Percentiles rank a stretch among this genome's conserved stretches.
phyloP scores from a whole-genome alignment of 306 rosid genomes.

The Astragalus membranaceus region DNA sequence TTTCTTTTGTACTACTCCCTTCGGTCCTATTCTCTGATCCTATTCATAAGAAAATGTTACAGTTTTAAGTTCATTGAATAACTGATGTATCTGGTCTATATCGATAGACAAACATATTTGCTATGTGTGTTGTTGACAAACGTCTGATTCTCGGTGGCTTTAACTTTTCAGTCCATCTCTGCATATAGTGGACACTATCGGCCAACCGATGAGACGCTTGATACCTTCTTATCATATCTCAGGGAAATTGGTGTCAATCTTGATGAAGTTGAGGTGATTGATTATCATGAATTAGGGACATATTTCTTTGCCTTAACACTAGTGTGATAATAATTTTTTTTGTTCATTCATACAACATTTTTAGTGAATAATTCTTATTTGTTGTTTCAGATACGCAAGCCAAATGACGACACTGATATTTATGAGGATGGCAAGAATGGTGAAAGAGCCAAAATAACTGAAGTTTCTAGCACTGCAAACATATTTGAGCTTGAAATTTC shows the following conservation, averaged over 20 bases:
- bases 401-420: constrained; percentile 47
- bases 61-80: too few relatives aligned
- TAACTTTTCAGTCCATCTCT: constrained; percentile 67
- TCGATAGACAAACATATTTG: not conserved
- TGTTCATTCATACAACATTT: not conserved
- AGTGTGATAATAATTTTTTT: not conserved
- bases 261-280: constrained; percentile 67
- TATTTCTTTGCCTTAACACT: not conserved
- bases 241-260: constrained; percentile 68
- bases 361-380: not conserved
- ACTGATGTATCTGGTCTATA: too few relatives aligned
- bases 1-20: constrained; percentile 1
- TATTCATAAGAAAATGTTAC: too few relatives aligned
- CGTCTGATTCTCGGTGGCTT: constrained; percentile 27
- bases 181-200: constrained; percentile 96
- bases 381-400: constrained; percentile 49
- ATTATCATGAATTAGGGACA: not conserved
- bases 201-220: constrained; percentile 72
- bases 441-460: constrained; percentile 6
- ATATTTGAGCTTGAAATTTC: constrained; percentile 14
- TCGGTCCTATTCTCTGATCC: too few relatives aligned
- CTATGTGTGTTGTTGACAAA: too few relatives aligned
- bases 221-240: constrained; percentile 56
- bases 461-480: constrained; percentile 7
- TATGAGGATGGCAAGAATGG: constrained; percentile 37